Conservation (phyloP, 768 basidiomycete species). For the Pleurotus salmoneostramineus region DNA sequence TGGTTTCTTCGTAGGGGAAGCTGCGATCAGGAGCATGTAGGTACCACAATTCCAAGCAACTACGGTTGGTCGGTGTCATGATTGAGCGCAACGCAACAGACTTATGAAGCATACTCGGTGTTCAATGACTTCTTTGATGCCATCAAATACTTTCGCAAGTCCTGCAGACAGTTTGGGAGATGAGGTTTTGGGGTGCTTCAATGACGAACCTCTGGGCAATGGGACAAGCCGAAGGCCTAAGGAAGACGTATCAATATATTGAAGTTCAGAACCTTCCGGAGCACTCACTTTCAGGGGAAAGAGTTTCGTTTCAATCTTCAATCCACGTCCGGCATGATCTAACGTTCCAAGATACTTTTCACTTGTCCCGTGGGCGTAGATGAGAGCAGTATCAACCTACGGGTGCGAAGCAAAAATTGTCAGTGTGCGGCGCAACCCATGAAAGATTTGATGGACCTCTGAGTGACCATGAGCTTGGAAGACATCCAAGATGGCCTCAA, state of each 20-base stretch:
- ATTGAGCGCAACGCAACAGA: not conserved
- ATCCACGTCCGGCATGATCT: conserved; percentile 42
- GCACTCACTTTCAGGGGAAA: conserved; percentile 31
- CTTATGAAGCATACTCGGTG: conserved; percentile 32
- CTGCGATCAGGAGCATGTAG: conserved; percentile 59
- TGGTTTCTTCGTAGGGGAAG: conserved; percentile 53
- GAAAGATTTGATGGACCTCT: conserved; percentile 28
- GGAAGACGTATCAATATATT: not conserved
- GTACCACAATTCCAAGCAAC: conserved; percentile 48
- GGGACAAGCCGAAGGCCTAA: not conserved
- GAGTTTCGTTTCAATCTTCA: conserved; percentile 59
- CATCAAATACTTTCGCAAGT: conserved; percentile 39
- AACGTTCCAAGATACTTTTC: conserved; percentile 51
- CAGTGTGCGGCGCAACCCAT: conserved; percentile 15
- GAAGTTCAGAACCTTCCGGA: not conserved
- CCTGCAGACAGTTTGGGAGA: conserved; percentile 25
- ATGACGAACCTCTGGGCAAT: conserved; percentile 17
- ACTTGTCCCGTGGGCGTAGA: conserved; percentile 50
- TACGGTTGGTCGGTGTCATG: conserved; percentile 2
- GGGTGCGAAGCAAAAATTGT: conserved; percentile 28
- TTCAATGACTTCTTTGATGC: conserved; percentile 42
- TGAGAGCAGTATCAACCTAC: conserved; percentile 46
- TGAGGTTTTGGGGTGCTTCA: not conserved
- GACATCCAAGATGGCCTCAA: conserved; percentile 49
- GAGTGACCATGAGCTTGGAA: conserved; percentile 54